Evolutionary conservation across 768 basidiomycete species (phyloP).

Genomic region (Tulasnella sp.): DNA sequence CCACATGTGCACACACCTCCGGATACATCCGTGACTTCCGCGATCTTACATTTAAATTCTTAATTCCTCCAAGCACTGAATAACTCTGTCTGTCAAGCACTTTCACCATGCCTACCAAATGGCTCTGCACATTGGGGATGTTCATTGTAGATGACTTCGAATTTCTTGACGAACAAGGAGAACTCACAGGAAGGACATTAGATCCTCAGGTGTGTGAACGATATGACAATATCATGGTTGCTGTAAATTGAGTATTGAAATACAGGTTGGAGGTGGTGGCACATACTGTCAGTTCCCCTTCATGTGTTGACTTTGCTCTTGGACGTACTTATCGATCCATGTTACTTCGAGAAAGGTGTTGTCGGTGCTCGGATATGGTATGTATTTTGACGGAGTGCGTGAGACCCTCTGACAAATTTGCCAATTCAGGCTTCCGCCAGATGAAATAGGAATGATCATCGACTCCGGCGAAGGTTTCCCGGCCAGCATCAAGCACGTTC

Average conservation of each 20-base stretch:
- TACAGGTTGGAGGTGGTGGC: conserved; percentile 79
- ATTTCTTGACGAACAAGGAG: conserved; percentile 44
- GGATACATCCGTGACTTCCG: too few relatives aligned
- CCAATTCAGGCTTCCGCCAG: conserved; percentile 45
- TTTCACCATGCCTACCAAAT: neutral
- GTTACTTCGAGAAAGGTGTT: conserved; percentile 29
- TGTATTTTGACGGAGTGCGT: conserved; percentile 3
- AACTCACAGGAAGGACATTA: conserved; percentile 34
- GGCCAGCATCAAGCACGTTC: conserved; percentile 35
- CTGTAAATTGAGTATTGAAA: neutral
- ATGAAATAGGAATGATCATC: conserved; percentile 65
- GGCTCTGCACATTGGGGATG: conserved; percentile 48
- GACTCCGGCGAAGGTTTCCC: conserved; percentile 75
- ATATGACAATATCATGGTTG: neutral
- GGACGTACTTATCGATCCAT: conserved; percentile 30
- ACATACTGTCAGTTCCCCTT: conserved; percentile 26
- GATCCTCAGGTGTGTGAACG: conserved; percentile 1
- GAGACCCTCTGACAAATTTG: neutral
- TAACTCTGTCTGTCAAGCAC: too few relatives aligned
- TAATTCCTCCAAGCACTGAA: too few relatives aligned
- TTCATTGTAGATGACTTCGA: conserved; percentile 82
- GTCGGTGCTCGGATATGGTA: conserved; percentile 77
- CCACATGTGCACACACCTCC: too few relatives aligned
- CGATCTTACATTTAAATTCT: too few relatives aligned
- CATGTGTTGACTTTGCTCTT: neutral